phyloP scores from a whole-genome alignment of 73 alveolate genomes.

The Blepharisma japonicum region DNA sequence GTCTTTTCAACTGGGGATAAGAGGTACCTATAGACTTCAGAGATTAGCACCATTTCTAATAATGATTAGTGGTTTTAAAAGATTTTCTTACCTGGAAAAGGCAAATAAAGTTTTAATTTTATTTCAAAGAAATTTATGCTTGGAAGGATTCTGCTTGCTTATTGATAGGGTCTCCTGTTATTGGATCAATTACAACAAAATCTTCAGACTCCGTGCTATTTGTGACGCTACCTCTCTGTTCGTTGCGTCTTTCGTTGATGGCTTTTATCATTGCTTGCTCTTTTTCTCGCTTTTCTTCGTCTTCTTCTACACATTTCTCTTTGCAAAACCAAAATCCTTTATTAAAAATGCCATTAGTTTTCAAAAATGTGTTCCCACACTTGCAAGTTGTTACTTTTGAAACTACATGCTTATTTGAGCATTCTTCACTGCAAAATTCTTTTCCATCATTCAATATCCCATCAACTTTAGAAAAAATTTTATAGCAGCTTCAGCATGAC shows the following conservation, averaged over 20 bases:
- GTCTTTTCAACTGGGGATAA: constrained; percentile 17
- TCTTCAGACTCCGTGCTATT: neutral
- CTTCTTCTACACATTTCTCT: constrained; percentile 14
- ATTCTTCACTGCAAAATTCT: constrained; percentile 1
- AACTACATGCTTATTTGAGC: neutral
- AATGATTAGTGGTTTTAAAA: neutral
- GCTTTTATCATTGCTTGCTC: neutral
- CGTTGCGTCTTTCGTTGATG: neutral
- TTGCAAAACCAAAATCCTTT: neutral
- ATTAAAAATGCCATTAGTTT: neutral
- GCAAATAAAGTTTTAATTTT: too few species aligned
- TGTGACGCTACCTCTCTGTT: neutral
- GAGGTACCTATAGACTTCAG: constrained; percentile 26
- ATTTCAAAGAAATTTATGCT: too few species aligned
- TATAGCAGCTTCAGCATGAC: constrained; percentile 16
- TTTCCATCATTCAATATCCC: neutral
- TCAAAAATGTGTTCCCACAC: neutral
- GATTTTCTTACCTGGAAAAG: too few species aligned
- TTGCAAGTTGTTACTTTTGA: neutral
- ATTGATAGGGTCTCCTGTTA: constrained; percentile 1
- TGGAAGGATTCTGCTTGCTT: too few species aligned
- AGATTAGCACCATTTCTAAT: constrained; percentile 27
- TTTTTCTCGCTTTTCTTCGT: neutral
- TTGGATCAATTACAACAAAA: neutral
- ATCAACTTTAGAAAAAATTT: neutral